Percentiles rank a stretch among this genome's conserved stretches.
phyloP scores from a whole-genome alignment of 1,139 yeast species.

The Arxiozyma slooffiae region DNA sequence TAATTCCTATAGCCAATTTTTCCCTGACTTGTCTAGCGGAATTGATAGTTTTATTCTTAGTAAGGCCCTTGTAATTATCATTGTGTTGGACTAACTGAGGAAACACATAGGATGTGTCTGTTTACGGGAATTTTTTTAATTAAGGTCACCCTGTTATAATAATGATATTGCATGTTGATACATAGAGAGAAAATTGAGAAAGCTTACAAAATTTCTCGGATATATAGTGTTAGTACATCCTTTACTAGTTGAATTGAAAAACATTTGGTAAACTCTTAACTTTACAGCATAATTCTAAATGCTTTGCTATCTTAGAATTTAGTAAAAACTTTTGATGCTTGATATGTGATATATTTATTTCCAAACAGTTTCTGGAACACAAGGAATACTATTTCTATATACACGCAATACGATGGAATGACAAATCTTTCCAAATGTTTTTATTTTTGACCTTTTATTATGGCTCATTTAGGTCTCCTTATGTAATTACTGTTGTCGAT shows the following conservation, averaged over 20 bases:
- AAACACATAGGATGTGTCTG: constrained; percentile 84
- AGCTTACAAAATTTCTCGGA: constrained; percentile 26
- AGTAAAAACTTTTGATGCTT: neutral
- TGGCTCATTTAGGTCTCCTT: neutral
- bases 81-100: constrained; percentile 87
- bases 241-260: constrained; percentile 26
- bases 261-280: constrained; percentile 28
- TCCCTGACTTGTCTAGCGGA: constrained; percentile 82
- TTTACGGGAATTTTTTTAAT: constrained; percentile 51
- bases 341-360: neutral
- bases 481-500: neutral
- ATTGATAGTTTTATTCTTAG: constrained; percentile 65
- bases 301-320: constrained; percentile 13
- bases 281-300: constrained; percentile 20
- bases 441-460: too few species aligned
- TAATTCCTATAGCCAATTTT: constrained; percentile 76
- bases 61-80: constrained; percentile 43
- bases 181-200: constrained; percentile 30
- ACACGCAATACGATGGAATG: neutral
- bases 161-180: constrained; percentile 59
- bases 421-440: neutral
- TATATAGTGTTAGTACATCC: constrained; percentile 27
- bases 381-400: too few species aligned
- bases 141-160: constrained; percentile 58
- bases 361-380: too few species aligned